Base-by-base conservation (phyloP, 2,329 filamentous ascomycete species). In the Neofusicoccum ribis region DNA sequence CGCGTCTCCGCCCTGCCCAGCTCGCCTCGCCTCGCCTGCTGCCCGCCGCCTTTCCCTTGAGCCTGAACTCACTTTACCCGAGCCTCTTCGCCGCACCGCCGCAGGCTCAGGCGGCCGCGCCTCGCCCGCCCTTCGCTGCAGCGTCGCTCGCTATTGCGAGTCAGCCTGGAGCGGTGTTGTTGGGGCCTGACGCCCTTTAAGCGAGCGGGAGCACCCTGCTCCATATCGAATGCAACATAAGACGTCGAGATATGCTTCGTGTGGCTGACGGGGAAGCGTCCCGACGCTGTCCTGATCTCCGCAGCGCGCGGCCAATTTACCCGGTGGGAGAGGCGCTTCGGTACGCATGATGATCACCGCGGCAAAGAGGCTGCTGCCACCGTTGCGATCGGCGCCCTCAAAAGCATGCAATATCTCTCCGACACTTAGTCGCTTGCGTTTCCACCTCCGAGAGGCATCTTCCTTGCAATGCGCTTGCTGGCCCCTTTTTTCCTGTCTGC, bases 391-490 rank as follows among this genome's bases (percentile, higher is more conserved):
- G 50, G 50, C 34, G 50, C 7, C 54, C n/a, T 20, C 27, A 59
- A 59, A 59, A 59, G 54, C 54, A 59, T 59, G 54, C 54, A 59
- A 59, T 59, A 20, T 59, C 54, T 46, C 54, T 59, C 54, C n/a
- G 44, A 46, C 54, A 46, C 54, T 43, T 31, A 44, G 20, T 58
- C 39, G 52, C 52, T 58, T 58, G 52, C 52, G 14, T 44, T 58
- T 43, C 7, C 52, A 41, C 37, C 36, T 20, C 4, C 37, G 20
- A 31, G 23, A 56, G 17, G 52, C 54, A 46, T 59, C 54, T 59
- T 59, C 54, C 58, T 23, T 50, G 46, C 58, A 47, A 61, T 47
- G 34, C 27, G 3, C 11, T 17, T 23, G 4, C 36, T 50, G 43
- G n/a, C 43, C 14, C 20, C 58, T 17, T 41, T 61, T n/a, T n/a